Conservation (phyloP, 306 rosid species). For the Lotus japonicus region DNA sequence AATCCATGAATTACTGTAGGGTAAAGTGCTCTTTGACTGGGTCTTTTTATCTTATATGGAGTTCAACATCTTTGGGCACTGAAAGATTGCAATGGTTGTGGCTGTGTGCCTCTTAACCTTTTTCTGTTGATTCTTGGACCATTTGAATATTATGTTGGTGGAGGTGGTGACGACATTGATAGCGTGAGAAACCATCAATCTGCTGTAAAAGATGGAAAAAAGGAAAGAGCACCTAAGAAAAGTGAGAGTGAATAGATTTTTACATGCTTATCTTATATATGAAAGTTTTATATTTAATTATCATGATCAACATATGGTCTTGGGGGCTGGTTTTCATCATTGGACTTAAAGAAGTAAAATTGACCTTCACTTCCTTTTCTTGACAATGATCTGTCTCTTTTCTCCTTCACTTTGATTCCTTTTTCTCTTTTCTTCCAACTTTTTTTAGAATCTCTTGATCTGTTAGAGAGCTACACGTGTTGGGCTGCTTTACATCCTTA, state of each 20-base stretch:
- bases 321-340: conserved; percentile 15
- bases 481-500: conserved; percentile 34
- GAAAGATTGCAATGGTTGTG: conserved; percentile 7
- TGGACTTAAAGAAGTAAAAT: conserved; percentile 25
- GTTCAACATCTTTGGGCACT: conserved; percentile 19
- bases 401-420: conserved; percentile 21
- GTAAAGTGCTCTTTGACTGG: conserved; percentile 46
- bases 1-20: conserved; percentile 10
- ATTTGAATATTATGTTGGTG: conserved; percentile 28
- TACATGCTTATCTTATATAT: neutral
- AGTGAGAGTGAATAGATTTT: conserved; percentile 9
- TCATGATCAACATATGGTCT: conserved; percentile 20
- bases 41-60: conserved; percentile 19
- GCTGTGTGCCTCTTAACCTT: conserved; percentile 18
- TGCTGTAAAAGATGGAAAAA: neutral
- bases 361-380: conserved; percentile 28
- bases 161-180: conserved; percentile 34
- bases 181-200: conserved; percentile 41
- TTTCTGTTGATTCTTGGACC: conserved; percentile 32
- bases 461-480: conserved; percentile 40
- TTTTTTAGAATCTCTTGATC: conserved; percentile 23
- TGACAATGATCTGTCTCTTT: conserved; percentile 26
- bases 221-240: conserved; percentile 18
- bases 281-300: neutral
- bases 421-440: conserved; percentile 20